These are phyloP conservation scores for Babjeviella inositovora DNA, from an alignment of 805 yeast genomes.

Conservation along the genomic window DNA sequence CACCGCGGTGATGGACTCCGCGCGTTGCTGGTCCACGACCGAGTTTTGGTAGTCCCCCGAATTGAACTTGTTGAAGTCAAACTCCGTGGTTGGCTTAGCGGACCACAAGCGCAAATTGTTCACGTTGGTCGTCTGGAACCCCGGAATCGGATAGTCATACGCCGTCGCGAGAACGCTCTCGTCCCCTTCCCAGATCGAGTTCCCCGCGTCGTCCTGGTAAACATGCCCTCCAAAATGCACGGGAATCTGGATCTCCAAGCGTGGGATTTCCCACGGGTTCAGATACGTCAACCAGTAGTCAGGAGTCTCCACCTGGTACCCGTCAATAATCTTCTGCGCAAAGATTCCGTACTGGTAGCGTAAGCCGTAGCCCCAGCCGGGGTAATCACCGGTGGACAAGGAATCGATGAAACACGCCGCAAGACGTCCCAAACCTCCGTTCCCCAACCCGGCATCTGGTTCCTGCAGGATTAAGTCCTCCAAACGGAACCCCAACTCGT, in stretches of 20 bases:
- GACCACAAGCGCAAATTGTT: constrained; percentile 87
- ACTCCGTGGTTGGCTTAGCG: constrained; percentile 78
- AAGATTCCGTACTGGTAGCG: constrained; percentile 91
- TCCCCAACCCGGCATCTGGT: constrained; percentile 91
- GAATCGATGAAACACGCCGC: constrained; percentile 94
- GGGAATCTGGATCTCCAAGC: constrained; percentile 78
- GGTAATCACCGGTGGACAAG: constrained; percentile 68
- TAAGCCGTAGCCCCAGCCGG: constrained; percentile 95
- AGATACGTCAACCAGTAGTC: constrained; percentile 85
- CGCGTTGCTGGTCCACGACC: constrained; percentile 71
- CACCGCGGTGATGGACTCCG: constrained; percentile 86
- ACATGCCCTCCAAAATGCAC: constrained; percentile 82
- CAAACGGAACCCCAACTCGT: constrained; percentile 70
- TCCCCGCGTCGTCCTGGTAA: constrained; percentile 35
- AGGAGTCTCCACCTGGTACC: constrained; percentile 88
- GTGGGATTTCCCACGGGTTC: constrained; percentile 88
- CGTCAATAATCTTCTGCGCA: constrained; percentile 77
- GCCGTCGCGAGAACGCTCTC: constrained; percentile 85
- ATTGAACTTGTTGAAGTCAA: constrained; percentile 82
- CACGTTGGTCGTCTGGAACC: constrained; percentile 67
- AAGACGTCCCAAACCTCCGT: constrained; percentile 88
- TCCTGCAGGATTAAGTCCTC: constrained; percentile 79
- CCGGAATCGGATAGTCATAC: constrained; percentile 86
- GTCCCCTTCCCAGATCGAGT: constrained; percentile 67
- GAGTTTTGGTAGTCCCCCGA: constrained; percentile 82